A percentile compares a stretch with the other conserved stretches of the same genome.
phyloP scores from a whole-genome alignment of 306 rosid genomes.

The Bauhinia variegata region DNA sequence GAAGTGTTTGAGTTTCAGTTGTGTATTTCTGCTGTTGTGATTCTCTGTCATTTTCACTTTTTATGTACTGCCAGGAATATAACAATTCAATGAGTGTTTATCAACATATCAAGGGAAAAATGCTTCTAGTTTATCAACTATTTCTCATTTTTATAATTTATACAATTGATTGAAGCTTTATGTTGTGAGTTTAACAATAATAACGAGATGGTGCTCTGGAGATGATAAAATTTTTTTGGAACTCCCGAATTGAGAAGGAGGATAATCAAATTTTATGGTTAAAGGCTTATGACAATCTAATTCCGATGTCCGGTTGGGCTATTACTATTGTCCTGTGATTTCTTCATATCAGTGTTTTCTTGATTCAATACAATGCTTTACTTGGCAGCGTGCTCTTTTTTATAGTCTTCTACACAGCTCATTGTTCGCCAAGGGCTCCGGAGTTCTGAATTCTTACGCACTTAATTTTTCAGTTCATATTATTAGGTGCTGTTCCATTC shows the following conservation, averaged over 20 bases:
- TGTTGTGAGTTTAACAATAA: conserved; percentile 4
- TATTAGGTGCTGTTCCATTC: conserved; percentile 98
- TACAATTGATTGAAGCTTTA: neutral
- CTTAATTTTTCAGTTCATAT: conserved; percentile 69
- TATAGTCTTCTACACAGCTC: no score
- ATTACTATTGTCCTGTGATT: neutral
- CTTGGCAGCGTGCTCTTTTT: neutral
- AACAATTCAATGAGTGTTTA: neutral
- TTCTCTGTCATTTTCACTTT: neutral
- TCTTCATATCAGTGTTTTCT: neutral
- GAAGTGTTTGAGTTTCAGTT: neutral
- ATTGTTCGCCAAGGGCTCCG: no score
- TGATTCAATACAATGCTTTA: neutral
- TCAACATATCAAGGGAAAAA: neutral
- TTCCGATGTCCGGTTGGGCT: no score
- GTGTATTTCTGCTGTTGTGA: neutral
- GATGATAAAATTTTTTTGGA: neutral
- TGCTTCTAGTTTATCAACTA: neutral
- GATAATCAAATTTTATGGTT: neutral
- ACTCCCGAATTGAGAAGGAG: no score
- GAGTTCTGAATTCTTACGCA: conserved; percentile 35
- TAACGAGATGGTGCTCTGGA: neutral
- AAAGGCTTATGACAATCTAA: neutral
- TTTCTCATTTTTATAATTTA: no score
- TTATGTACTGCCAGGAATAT: conserved; percentile 9